These are phyloP conservation scores for Mitragyna speciosa DNA, from an alignment of 257 asterid species.

Conservation along the genomic window DNA sequence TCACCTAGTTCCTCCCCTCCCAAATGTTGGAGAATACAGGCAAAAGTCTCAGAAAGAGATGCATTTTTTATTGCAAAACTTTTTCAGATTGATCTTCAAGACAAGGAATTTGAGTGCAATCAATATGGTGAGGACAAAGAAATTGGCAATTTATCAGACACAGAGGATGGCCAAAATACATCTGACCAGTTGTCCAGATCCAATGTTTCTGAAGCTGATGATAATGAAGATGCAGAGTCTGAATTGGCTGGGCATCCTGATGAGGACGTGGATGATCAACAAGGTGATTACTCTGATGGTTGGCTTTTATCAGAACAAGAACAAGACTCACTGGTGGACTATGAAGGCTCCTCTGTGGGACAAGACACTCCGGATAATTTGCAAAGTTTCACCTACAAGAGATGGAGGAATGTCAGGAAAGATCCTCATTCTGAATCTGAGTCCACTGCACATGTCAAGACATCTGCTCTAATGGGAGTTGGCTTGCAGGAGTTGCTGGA, in stretches of 20 bases:
- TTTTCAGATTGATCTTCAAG: slow-evolving; percentile 71
- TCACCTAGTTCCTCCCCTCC: background rate
- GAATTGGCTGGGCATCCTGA: slow-evolving; percentile 31
- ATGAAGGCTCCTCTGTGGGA: slow-evolving; percentile 47
- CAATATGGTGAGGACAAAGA: slow-evolving; percentile 40
- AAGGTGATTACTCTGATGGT: slow-evolving; percentile 40
- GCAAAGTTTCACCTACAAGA: slow-evolving; percentile 28
- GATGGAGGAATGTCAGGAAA: slow-evolving; percentile 15
- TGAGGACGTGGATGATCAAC: slow-evolving; percentile 30
- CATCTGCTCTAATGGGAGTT: slow-evolving; percentile 78
- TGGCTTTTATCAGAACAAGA: slow-evolving; percentile 55
- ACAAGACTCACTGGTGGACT: slow-evolving; percentile 42
- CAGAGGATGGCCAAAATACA: slow-evolving; percentile 35
- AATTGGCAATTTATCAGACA: slow-evolving; percentile 35
- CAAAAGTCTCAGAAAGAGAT: background rate
- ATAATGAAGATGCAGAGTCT: slow-evolving; percentile 30
- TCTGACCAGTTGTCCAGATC: slow-evolving; percentile 32
- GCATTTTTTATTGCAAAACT: slow-evolving; percentile 10
- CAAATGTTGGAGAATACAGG: background rate
- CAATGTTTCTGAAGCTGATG: slow-evolving; percentile 21
- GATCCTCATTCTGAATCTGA: slow-evolving; percentile 26
- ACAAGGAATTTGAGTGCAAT: slow-evolving; percentile 32
- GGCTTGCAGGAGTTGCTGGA: slow-evolving; percentile 83
- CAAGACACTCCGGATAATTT: slow-evolving; percentile 30
- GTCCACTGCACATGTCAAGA: slow-evolving; percentile 46